phyloP scores from a whole-genome alignment of 1,284 basidiomycete species.

The Sanghuangporus sanghuang region DNA sequence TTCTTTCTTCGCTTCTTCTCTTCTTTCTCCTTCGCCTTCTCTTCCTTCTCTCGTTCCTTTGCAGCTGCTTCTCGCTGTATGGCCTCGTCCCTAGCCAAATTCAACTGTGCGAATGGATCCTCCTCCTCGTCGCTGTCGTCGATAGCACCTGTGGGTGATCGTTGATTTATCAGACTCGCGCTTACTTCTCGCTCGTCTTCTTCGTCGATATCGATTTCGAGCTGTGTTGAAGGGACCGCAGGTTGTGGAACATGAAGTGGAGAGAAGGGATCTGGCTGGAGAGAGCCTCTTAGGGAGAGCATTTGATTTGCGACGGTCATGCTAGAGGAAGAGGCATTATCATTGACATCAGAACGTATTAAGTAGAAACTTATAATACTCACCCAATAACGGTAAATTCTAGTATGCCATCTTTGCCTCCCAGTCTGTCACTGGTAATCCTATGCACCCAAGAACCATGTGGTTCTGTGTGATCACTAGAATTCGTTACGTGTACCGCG shows the following conservation, averaged over 20 bases:
- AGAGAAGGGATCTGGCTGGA: slow-evolving; percentile 83
- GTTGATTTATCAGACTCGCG: neutral
- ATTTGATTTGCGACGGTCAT: slow-evolving; percentile 93
- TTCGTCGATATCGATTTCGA: slow-evolving; percentile 1
- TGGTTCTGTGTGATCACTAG: slow-evolving; percentile 33
- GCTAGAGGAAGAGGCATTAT: slow-evolving; percentile 35
- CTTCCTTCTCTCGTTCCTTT: slow-evolving; percentile 23
- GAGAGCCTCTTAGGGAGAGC: slow-evolving; percentile 88
- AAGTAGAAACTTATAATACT: neutral
- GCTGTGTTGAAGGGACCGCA: slow-evolving; percentile 17
- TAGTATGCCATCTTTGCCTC: slow-evolving; percentile 65
- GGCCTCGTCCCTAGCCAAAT: slow-evolving; percentile 24
- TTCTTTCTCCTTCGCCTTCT: slow-evolving; percentile 26
- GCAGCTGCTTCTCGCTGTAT: slow-evolving; percentile 24
- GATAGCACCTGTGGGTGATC: neutral
- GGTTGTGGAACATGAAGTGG: slow-evolving; percentile 45
- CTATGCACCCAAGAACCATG: slow-evolving; percentile 82
- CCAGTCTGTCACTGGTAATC: slow-evolving; percentile 65
- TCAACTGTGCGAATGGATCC: slow-evolving; percentile 4
- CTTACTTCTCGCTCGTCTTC: slow-evolving; percentile 1
- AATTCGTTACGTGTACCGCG: slow-evolving; percentile 26
- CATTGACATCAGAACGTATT: slow-evolving; percentile 24
- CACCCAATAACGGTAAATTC: slow-evolving; percentile 92
- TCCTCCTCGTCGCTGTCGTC: slow-evolving; percentile 13
- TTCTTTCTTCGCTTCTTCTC: slow-evolving; percentile 30